Conservation (phyloP, 2,329 filamentous ascomycete genomes). For the Pseudocercospora macadamiae region DNA sequence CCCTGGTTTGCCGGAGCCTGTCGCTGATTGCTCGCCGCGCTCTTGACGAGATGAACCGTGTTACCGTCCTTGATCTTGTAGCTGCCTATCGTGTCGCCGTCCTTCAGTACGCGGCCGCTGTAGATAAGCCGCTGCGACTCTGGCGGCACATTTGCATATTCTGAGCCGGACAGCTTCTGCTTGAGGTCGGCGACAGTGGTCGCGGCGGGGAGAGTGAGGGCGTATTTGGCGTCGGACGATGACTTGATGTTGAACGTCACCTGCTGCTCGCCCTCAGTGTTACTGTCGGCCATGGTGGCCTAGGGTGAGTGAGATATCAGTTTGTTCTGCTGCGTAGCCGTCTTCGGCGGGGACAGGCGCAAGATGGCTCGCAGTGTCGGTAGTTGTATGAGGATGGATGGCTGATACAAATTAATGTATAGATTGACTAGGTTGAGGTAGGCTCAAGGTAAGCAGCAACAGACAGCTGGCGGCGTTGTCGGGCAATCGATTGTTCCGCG, state of each 20-base stretch:
- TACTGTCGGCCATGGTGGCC: constrained; percentile 62
- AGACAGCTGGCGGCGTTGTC: background rate
- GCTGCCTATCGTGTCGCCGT: constrained; percentile 78
- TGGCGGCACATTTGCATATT: constrained; percentile 83
- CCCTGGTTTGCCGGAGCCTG: constrained; percentile 59
- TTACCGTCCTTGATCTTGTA: constrained; percentile 97
- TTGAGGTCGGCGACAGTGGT: constrained; percentile 86
- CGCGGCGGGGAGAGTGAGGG: constrained; percentile 75
- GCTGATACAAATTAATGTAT: background rate
- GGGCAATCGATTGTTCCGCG: too few relatives aligned
- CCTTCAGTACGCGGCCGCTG: constrained; percentile 94
- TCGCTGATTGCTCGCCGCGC: constrained; percentile 81
- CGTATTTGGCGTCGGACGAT: constrained; percentile 85
- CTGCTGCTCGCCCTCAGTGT: constrained; percentile 67
- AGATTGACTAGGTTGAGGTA: too few relatives aligned
- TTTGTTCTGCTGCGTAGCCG: background rate
- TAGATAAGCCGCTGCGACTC: constrained; percentile 96
- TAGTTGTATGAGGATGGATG: background rate
- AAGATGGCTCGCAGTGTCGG: background rate
- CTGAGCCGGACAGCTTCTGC: constrained; percentile 76
- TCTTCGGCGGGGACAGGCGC: constrained; percentile 1
- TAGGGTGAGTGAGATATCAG: background rate
- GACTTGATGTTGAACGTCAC: constrained; percentile 97
- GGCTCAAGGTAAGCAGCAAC: too few relatives aligned
- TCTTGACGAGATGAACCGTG: constrained; percentile 95